Evolutionary conservation across 805 yeast genomes (phyloP).

Genomic region (Hagleromyces aurorensis): DNA sequence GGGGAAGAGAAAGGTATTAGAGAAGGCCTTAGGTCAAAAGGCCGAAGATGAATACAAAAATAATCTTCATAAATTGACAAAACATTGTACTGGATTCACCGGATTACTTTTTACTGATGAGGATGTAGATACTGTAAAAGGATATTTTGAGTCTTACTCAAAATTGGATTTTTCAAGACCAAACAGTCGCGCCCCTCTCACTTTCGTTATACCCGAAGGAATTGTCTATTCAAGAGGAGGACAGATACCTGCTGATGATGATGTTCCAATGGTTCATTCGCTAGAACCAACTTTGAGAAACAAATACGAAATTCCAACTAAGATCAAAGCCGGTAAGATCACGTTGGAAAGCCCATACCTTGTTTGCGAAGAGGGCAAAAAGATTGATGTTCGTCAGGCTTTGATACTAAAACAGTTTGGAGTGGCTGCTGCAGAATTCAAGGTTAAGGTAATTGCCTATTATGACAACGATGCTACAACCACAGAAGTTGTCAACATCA

Average conservation of each 20-base stretch:
- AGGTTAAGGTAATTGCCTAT: conserved; percentile 69
- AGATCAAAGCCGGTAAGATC: conserved; percentile 83
- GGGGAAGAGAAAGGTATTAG: conserved; percentile 90
- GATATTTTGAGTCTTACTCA: conserved; percentile 73
- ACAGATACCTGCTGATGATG: conserved; percentile 80
- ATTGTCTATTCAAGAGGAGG: conserved; percentile 94
- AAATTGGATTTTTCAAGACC: conserved; percentile 86
- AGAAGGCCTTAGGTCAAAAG: conserved; percentile 83
- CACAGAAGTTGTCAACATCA: conserved; percentile 29
- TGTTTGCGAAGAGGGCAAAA: conserved; percentile 75
- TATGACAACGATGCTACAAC: conserved; percentile 53
- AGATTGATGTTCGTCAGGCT: conserved; percentile 83
- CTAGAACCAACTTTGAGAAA: conserved; percentile 88
- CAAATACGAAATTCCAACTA: conserved; percentile 85
- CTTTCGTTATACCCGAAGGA: conserved; percentile 84
- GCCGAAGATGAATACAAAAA: conserved; percentile 88
- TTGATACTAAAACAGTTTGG: conserved; percentile 91
- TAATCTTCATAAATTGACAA: conserved; percentile 62
- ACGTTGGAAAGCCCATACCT: conserved; percentile 63
- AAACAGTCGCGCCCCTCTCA: conserved; percentile 73
- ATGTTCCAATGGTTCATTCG: conserved; percentile 93
- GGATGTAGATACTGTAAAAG: conserved; percentile 75
- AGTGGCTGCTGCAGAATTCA: conserved; percentile 86
- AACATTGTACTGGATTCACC: conserved; percentile 63
- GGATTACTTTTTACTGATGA: conserved; percentile 90